Conservation (phyloP, 306 rosid species). For the Dalbergia cochinchinensis region DNA sequence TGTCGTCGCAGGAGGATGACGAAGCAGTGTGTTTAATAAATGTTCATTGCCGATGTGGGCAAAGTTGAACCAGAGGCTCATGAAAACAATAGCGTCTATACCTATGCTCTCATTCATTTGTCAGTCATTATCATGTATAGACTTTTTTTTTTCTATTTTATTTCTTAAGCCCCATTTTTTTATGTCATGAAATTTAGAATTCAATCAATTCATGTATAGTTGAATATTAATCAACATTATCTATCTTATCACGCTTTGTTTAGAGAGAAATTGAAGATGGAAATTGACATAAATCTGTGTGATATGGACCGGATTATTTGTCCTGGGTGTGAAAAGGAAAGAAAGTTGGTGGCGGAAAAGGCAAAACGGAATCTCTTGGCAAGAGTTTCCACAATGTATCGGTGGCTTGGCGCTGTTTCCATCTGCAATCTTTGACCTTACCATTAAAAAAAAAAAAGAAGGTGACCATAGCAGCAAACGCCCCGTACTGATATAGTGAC, state of each 20-base stretch:
- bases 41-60: background rate
- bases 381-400: constrained; percentile 27
- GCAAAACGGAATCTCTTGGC: constrained; percentile 31
- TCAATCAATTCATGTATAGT: background rate
- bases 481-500: constrained; percentile 13
- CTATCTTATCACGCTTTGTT: background rate
- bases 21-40: constrained; percentile 1
- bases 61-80: background rate
- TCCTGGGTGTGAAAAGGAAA: constrained; percentile 27
- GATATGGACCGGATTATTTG: too few relatives aligned
- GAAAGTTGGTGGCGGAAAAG: constrained; percentile 23
- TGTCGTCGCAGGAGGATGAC: background rate
- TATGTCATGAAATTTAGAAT: background rate
- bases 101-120: background rate
- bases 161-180: background rate
- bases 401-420: constrained; percentile 43
- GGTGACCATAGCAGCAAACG: constrained; percentile 42
- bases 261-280: constrained; percentile 11
- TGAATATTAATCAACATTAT: constrained; percentile 21
- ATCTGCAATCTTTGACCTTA: constrained; percentile 55
- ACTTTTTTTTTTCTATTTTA: background rate
- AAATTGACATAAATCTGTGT: too few relatives aligned
- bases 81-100: background rate
- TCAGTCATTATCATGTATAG: background rate
- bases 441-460: constrained; percentile 22